A percentile compares a stretch with the other conserved stretches of the same genome.
These are phyloP conservation scores for Helotiales sp. DNA, from an alignment of 2,329 filamentous ascomycete genomes.

Conservation along the genomic window DNA sequence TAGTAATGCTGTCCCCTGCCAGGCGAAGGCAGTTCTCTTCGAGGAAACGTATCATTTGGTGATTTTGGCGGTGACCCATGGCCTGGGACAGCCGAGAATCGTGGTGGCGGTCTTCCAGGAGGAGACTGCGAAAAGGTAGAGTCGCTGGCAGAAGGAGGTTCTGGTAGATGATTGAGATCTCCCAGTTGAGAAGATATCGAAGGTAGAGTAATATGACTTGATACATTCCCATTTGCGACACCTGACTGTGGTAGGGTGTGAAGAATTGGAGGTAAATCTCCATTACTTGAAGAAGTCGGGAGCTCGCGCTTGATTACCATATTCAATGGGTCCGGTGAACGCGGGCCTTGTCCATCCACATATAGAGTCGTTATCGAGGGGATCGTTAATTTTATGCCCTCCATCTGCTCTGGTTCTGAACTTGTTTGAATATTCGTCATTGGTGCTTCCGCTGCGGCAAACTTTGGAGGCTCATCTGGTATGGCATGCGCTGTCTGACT, in stretches of 20 bases:
- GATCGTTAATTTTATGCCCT: slow-evolving; percentile 23
- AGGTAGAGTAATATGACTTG: slow-evolving; percentile 30
- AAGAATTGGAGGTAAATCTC: slow-evolving; percentile 33
- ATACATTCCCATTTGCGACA: slow-evolving; percentile 27
- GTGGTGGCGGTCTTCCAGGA: slow-evolving; percentile 24
- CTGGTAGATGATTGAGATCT: slow-evolving; percentile 30
- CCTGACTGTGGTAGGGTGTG: slow-evolving; percentile 28
- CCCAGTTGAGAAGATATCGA: slow-evolving; percentile 33
- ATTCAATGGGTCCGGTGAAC: slow-evolving; percentile 24
- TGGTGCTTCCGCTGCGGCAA: background rate
- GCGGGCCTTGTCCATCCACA: slow-evolving; percentile 9
- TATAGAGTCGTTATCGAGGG: slow-evolving; percentile 21
- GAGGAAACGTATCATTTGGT: slow-evolving; percentile 28
- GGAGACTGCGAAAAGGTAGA: slow-evolving; percentile 32
- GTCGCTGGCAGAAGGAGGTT: slow-evolving; percentile 21
- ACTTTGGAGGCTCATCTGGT: slow-evolving; percentile 8
- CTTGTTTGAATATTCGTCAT: background rate
- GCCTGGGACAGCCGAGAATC: slow-evolving; percentile 24
- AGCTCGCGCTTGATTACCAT: slow-evolving; percentile 20
- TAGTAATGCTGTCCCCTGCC: slow-evolving; percentile 18
- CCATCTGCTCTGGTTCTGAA: slow-evolving; percentile 17
- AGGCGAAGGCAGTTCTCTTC: slow-evolving; percentile 46
- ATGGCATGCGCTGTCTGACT: slow-evolving; percentile 11
- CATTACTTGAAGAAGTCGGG: slow-evolving; percentile 12
- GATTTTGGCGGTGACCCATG: slow-evolving; percentile 34